These are phyloP conservation scores for Fraxinus excelsior DNA, from an alignment of 257 asterid genomes.

Conservation along the genomic window DNA sequence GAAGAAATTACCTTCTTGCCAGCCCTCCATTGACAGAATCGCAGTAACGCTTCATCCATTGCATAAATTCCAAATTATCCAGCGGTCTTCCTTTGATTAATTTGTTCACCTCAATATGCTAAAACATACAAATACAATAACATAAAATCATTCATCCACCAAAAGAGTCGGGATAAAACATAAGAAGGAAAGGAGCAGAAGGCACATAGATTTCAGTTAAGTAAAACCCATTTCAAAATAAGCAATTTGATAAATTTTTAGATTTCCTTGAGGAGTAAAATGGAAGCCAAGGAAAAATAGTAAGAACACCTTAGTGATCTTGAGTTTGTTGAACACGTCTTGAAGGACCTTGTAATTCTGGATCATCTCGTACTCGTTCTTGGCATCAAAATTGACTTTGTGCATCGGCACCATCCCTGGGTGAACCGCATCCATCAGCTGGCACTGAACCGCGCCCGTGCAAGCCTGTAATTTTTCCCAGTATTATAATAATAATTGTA, in stretches of 20 bases:
- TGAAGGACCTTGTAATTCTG: constrained; percentile 93
- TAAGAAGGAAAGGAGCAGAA: neutral
- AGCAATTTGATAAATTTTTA: neutral
- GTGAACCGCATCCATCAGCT: constrained; percentile 86
- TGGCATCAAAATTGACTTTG: constrained; percentile 90
- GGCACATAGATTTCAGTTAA: neutral
- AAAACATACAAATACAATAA: constrained; percentile 5
- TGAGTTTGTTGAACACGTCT: constrained; percentile 84
- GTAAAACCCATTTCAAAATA: neutral
- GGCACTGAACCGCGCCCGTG: constrained; percentile 90
- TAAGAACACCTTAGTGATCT: constrained; percentile 65
- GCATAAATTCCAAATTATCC: constrained; percentile 94
- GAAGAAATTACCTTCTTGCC: constrained; percentile 42
- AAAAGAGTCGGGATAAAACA: neutral
- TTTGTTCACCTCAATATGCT: constrained; percentile 91
- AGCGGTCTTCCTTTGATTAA: constrained; percentile 85
- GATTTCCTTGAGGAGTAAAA: neutral
- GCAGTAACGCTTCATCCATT: constrained; percentile 93
- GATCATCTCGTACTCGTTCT: constrained; percentile 87
- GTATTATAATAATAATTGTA: neutral
- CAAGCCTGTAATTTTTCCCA: constrained; percentile 53
- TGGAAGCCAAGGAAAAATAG: neutral
- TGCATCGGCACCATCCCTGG: constrained; percentile 93
- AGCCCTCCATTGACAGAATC: constrained; percentile 65
- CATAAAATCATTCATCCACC: neutral